Evolutionary conservation across 306 rosid species (phyloP).

Genomic region (Corylus avellana): DNA sequence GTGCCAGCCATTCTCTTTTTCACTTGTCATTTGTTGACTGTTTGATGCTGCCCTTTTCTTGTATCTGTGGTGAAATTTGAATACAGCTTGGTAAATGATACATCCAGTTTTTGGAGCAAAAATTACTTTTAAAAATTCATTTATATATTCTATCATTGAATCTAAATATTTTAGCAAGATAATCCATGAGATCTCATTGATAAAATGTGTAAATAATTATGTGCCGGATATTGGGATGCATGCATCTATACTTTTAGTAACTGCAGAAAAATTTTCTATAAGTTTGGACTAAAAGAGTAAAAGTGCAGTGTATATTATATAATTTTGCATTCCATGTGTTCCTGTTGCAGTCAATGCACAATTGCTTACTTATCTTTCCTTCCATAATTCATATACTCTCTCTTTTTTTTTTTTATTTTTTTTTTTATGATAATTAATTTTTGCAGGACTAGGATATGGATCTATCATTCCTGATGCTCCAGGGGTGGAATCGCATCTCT

Average conservation of each 20-base stretch:
- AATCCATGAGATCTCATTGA: background rate
- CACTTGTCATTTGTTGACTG: background rate
- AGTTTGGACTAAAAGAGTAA: background rate
- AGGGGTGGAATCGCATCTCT: conserved; percentile 50
- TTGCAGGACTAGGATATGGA: conserved; percentile 84
- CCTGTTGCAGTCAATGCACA: no score
- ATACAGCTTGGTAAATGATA: background rate
- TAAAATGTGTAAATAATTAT: background rate
- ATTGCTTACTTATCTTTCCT: background rate
- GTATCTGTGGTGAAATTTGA: no score
- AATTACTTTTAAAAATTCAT: background rate
- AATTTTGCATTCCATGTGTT: no score
- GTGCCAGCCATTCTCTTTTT: background rate
- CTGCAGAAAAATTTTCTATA: background rate
- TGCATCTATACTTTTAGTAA: background rate
- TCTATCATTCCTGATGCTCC: conserved; percentile 68
- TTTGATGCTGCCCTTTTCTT: background rate
- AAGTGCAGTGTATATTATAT: background rate
- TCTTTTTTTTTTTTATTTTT: background rate
- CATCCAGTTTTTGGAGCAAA: background rate
- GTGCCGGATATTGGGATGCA: background rate
- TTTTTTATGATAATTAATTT: background rate
- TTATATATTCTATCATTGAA: background rate
- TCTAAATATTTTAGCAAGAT: background rate
- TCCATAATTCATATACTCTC: no score